Percentiles rank a stretch among this genome's conserved stretches.
Evolutionary conservation across 2,329 filamentous ascomycete species (phyloP).

Genomic region (Fusarium xylarioides): DNA sequence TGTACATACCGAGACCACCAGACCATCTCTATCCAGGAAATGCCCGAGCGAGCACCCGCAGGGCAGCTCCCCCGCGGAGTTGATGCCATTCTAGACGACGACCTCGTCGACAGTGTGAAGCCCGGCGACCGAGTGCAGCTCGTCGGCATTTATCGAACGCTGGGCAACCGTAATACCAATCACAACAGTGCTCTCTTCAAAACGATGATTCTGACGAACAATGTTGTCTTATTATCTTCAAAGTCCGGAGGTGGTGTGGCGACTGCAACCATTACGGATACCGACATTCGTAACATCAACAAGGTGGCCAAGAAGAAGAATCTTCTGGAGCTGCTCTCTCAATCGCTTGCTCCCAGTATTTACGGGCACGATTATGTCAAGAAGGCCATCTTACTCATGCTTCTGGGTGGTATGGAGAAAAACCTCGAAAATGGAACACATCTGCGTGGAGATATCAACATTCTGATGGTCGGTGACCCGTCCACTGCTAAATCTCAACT

Average conservation of each 20-base stretch:
- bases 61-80: slow-evolving; percentile 95
- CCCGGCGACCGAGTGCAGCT: slow-evolving; percentile 95
- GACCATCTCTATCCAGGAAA: slow-evolving; percentile 97
- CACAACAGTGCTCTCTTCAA: slow-evolving; percentile 94
- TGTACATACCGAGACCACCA: slow-evolving; percentile 97
- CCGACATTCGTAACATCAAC: slow-evolving; percentile 98
- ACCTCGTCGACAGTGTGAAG: slow-evolving; percentile 93
- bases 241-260: slow-evolving; percentile 96
- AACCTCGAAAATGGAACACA: slow-evolving; percentile 98
- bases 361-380: slow-evolving; percentile 98
- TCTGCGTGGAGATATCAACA: slow-evolving; percentile 98
- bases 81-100: slow-evolving; percentile 96
- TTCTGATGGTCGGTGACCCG: slow-evolving; percentile 98
- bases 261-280: slow-evolving; percentile 91
- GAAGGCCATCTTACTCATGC: slow-evolving; percentile 94
- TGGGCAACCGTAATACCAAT: slow-evolving; percentile 93
- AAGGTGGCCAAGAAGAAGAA: slow-evolving; percentile 95
- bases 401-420: slow-evolving; percentile 96
- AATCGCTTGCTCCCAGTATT: slow-evolving; percentile 95
- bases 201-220: slow-evolving; percentile 92
- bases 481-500: slow-evolving; percentile 99
- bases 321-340: slow-evolving; percentile 89
- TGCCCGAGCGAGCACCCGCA: slow-evolving; percentile 95
- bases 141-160: slow-evolving; percentile 93
- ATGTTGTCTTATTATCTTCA: slow-evolving; percentile 91